These are phyloP conservation scores for Lithospermum erythrorhizon DNA, from an alignment of 257 asterid species.

Conservation along the genomic window DNA sequence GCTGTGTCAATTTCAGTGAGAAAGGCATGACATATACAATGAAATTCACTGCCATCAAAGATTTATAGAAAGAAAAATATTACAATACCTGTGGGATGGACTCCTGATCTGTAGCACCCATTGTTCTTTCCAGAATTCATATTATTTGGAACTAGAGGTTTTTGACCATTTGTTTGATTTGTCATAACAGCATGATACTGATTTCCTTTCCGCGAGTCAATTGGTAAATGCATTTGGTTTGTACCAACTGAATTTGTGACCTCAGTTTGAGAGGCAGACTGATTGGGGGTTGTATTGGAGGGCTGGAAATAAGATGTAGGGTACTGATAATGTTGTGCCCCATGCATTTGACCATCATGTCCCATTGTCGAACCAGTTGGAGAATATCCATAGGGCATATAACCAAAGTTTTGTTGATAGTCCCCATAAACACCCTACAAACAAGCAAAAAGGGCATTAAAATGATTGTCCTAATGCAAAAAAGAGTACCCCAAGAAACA, in stretches of 20 bases:
- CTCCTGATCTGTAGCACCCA: slow-evolving; percentile 29
- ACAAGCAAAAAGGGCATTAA: not conserved
- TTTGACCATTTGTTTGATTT: slow-evolving; percentile 13
- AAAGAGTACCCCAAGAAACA: too few species aligned
- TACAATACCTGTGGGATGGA: slow-evolving; percentile 22
- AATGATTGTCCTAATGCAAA: not conserved
- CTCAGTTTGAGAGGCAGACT: slow-evolving; percentile 14
- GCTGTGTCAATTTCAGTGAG: slow-evolving; percentile 10
- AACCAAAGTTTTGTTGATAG: slow-evolving; percentile 25
- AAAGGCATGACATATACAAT: too few species aligned
- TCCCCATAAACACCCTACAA: slow-evolving; percentile 27
- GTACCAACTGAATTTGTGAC: slow-evolving; percentile 11
- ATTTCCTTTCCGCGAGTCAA: slow-evolving; percentile 17
- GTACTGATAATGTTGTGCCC: slow-evolving; percentile 26
- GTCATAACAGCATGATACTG: slow-evolving; percentile 11
- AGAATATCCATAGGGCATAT: slow-evolving; percentile 28
- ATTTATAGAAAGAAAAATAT: not conserved
- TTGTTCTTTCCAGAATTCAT: slow-evolving; percentile 13
- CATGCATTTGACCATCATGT: slow-evolving; percentile 23
- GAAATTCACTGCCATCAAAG: too few species aligned
- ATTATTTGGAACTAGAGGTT: slow-evolving; percentile 15
- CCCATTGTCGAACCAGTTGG: slow-evolving; percentile 21
- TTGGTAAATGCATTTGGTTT: slow-evolving; percentile 17
- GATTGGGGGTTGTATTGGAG: slow-evolving; percentile 12
- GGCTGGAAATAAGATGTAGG: slow-evolving; percentile 29